Percentiles rank a stretch among this genome's conserved stretches.
Evolutionary conservation across 2,329 filamentous ascomycete genomes (phyloP).

Genomic region (Aspergillus sp.): DNA sequence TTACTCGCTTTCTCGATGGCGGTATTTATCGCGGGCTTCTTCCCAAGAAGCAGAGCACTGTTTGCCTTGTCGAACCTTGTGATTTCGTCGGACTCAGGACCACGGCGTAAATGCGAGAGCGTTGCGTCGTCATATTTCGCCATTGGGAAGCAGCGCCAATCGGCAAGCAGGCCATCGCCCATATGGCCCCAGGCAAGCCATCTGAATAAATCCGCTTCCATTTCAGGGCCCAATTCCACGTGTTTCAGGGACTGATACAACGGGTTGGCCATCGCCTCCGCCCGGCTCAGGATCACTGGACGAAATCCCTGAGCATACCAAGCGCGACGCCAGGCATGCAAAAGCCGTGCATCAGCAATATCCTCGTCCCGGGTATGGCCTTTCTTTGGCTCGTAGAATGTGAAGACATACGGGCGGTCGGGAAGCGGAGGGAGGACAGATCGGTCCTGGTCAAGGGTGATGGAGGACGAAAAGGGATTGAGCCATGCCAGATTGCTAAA

Average conservation of each 20-base stretch:
- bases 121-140: conserved; percentile 69
- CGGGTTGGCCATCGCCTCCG: conserved; percentile 81
- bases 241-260: conserved; percentile 70
- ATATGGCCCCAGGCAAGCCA: conserved; percentile 95
- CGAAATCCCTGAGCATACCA: conserved; percentile 96
- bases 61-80: conserved; percentile 68
- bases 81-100: conserved; percentile 71
- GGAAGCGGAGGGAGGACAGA: conserved; percentile 76
- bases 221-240: conserved; percentile 54
- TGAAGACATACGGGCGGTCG: conserved; percentile 75
- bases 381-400: conserved; percentile 75
- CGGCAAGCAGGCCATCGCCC: conserved; percentile 76
- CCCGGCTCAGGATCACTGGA: conserved; percentile 75
- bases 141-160: conserved; percentile 84
- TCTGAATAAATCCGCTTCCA: conserved; percentile 72
- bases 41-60: conserved; percentile 71
- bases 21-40: conserved; percentile 50
- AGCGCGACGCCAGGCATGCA: conserved; percentile 84
- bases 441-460: conserved; percentile 77
- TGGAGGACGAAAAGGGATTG: conserved; percentile 79
- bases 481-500: conserved; percentile 88
- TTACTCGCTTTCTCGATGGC: conserved; percentile 45
- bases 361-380: conserved; percentile 63
- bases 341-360: conserved; percentile 73
- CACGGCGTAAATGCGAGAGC: conserved; percentile 70